These are phyloP conservation scores for Saccharomycopsis schoenii DNA, from an alignment of 805 yeast species.

Conservation along the genomic window DNA sequence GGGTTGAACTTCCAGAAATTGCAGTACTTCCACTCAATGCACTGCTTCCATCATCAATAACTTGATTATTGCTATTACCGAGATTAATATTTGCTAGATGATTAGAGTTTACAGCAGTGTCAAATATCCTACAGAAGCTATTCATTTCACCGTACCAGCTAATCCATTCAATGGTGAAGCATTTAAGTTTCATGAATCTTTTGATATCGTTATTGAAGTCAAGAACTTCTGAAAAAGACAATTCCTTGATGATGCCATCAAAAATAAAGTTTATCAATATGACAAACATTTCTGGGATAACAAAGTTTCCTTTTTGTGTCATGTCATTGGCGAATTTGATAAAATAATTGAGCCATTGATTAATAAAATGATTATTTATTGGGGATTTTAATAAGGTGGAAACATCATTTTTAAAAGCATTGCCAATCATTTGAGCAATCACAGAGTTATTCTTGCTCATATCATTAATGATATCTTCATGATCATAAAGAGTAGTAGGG, in stretches of 20 bases:
- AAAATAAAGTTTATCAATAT: not conserved
- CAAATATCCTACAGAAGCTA: conserved; percentile 6
- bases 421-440: not conserved
- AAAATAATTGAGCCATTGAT: not conserved
- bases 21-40: not conserved
- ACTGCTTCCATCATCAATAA: not conserved
- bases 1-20: not conserved
- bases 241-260: not conserved
- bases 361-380: not conserved
- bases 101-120: not conserved
- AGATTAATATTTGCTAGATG: not conserved
- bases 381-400: not conserved
- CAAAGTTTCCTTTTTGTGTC: not conserved
- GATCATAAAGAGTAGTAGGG: not conserved
- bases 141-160: conserved; percentile 14
- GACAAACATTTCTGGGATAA: not conserved
- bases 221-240: conserved; percentile 61
- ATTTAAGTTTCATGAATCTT: conserved; percentile 36
- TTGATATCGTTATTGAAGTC: conserved; percentile 80
- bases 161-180: conserved; percentile 4
- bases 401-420: not conserved
- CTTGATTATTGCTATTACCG: not conserved
- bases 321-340: not conserved
- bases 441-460: not conserved
- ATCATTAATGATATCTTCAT: not conserved